These are phyloP conservation scores for Odonthalia washingtoniensis DNA, from an alignment of 31 red algal genomes.

Conservation along the genomic window DNA sequence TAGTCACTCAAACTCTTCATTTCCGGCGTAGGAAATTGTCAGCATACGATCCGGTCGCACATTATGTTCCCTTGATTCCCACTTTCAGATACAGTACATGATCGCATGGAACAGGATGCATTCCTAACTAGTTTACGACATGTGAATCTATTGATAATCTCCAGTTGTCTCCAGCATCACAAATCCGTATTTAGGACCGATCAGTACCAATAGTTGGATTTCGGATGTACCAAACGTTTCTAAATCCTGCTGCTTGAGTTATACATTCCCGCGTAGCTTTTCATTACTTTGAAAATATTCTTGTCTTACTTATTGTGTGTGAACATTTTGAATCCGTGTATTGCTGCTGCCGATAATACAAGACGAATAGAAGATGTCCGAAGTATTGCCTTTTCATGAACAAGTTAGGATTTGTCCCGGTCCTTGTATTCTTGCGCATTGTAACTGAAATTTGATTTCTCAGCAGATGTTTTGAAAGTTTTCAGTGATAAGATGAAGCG, in stretches of 20 bases:
- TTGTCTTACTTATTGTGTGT: constrained; percentile 26
- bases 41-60: not conserved
- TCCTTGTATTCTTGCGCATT: constrained; percentile 15
- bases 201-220: not conserved
- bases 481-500: constrained; percentile 27
- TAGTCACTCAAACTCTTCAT: not conserved
- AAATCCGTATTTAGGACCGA: not conserved
- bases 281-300: constrained; percentile 29
- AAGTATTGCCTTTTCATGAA: not conserved
- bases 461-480: not conserved
- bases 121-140: not conserved
- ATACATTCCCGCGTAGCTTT: constrained; percentile 1
- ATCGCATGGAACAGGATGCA: not conserved
- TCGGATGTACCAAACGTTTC: not conserved
- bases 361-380: not conserved
- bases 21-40: not conserved
- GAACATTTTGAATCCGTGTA: not conserved
- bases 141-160: not conserved
- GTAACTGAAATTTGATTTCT: not conserved
- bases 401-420: not conserved
- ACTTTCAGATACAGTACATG: not conserved
- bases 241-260: not conserved
- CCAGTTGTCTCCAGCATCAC: not conserved
- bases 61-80: not conserved
- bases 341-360: not conserved